Conservation (phyloP, 345 rosid species). For the Conringia planisiliqua region DNA sequence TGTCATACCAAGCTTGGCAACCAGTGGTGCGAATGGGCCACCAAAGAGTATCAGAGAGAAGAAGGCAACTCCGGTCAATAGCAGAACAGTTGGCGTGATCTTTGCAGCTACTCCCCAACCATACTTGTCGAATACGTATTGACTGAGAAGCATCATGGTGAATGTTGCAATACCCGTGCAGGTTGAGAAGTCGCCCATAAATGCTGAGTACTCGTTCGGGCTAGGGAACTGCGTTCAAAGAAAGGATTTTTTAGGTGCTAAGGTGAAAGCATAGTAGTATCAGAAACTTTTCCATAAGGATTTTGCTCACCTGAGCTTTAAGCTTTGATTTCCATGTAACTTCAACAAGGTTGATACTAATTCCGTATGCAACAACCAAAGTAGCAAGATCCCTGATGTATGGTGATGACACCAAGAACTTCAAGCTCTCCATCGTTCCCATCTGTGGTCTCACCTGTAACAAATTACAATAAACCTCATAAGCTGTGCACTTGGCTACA, state of each 20-base stretch:
- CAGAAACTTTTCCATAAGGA: not conserved
- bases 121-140: slow-evolving; percentile 71
- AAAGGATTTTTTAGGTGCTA: slow-evolving; percentile 1
- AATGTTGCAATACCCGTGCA: slow-evolving; percentile 88
- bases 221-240: slow-evolving; percentile 71
- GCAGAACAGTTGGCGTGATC: slow-evolving; percentile 87
- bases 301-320: slow-evolving; percentile 85
- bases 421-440: slow-evolving; percentile 98
- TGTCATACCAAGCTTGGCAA: slow-evolving; percentile 80
- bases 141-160: slow-evolving; percentile 94
- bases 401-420: slow-evolving; percentile 82
- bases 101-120: slow-evolving; percentile 98
- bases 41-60: slow-evolving; percentile 84
- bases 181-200: slow-evolving; percentile 98
- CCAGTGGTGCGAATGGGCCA: slow-evolving; percentile 61
- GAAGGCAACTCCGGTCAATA: slow-evolving; percentile 88
- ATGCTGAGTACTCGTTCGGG: slow-evolving; percentile 93
- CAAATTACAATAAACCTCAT: not conserved
- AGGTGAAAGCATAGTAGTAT: not conserved
- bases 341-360: slow-evolving; percentile 96
- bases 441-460: slow-evolving; percentile 81
- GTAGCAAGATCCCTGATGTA: slow-evolving; percentile 95
- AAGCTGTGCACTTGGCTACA: not conserved
- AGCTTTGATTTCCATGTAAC: slow-evolving; percentile 99
- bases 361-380: slow-evolving; percentile 97